Conservation (phyloP, 164 flowering plant genomes). For the Hamamelis virginiana region DNA sequence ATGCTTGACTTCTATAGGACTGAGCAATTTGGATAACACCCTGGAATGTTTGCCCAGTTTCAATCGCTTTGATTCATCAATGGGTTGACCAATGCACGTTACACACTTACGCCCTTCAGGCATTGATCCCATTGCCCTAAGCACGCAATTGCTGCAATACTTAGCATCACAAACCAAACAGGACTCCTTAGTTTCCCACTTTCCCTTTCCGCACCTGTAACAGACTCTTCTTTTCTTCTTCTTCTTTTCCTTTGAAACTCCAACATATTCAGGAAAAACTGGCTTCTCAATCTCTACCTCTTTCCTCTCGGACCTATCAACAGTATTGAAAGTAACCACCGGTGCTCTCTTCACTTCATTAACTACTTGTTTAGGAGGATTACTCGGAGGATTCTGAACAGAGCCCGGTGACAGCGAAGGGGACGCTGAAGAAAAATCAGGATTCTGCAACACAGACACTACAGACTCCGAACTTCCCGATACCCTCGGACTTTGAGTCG, state of each 20-base stretch:
- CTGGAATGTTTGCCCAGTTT: slow-evolving; percentile 75
- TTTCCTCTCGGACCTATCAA: slow-evolving; percentile 55
- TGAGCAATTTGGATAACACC: slow-evolving; percentile 66
- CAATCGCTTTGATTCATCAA: slow-evolving; percentile 75
- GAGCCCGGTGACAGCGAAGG: slow-evolving; percentile 69
- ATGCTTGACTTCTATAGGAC: slow-evolving; percentile 89
- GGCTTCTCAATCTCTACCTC: slow-evolving; percentile 39
- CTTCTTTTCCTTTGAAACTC: slow-evolving; percentile 50
- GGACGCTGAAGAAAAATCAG: slow-evolving; percentile 66
- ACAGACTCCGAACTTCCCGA: slow-evolving; percentile 78
- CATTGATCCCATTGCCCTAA: slow-evolving; percentile 99
- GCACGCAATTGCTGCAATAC: slow-evolving; percentile 90
- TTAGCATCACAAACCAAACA: slow-evolving; percentile 88
- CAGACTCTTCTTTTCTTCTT: slow-evolving; percentile 63
- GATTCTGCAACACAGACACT: slow-evolving; percentile 79
- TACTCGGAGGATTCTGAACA: slow-evolving; percentile 31
- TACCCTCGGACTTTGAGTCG: slow-evolving; percentile 57
- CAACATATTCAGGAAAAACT: slow-evolving; percentile 50
- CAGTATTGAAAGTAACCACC: slow-evolving; percentile 73
- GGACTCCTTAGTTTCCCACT: slow-evolving; percentile 86
- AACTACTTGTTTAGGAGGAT: slow-evolving; percentile 26
- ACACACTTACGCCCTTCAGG: slow-evolving; percentile 99
- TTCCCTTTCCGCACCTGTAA: slow-evolving; percentile 77
- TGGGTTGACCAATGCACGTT: slow-evolving; percentile 80
- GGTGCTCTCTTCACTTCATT: slow-evolving; percentile 61